Evolutionary conservation across 306 rosid species (phyloP), one percentile per base, ranked within the genome.

Genomic region (Psophocarpus tetragonolobus): DNA sequence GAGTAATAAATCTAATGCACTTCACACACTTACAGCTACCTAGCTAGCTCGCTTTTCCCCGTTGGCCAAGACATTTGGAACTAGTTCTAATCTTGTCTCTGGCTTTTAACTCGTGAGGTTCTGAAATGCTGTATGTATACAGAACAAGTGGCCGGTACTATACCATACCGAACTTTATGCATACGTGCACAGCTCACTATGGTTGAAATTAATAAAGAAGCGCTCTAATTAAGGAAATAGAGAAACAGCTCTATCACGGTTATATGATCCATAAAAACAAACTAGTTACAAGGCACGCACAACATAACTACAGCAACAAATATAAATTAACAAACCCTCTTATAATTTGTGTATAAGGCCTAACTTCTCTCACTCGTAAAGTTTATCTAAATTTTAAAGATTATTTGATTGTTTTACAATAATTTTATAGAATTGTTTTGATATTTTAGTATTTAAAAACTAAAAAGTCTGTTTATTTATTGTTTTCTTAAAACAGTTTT

Each of bases 31-130:
- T 35, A 23, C 66, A 26, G 64, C 21, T 11, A 57, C 39, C 29
- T 60, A 35, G 33, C 64, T 24, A 57, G 44, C 12, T 76, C 54
- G 12, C 29, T 63, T 39, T 82, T 80, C 79, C 84, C 75, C 24
- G 20, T 42, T 84, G 62, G 29, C n/a, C 54, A 81, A 75, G 68
- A 36, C 38, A 68, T 33, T 4, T 42, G 42, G 44, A 47, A 56
- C 26, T 69, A 36, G 42, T 61, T 18, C 1, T 68, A n/a, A 63
- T 42, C 44, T 77, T 4, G 8, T 67, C 18, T 54, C 35, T 23
- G 50, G 20, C 72, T 80, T 80, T 20, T 26, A 33, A 58, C 85
- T 84, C 87, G 87, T 84, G 88, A 58, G 58, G 21, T 48, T 76
- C 85, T 39, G 73, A 72, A 38, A 57, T 72, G 27, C 20, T 68